phyloP scores from a whole-genome alignment of 164 flowering plant genomes.

The Magnolia sinica region DNA sequence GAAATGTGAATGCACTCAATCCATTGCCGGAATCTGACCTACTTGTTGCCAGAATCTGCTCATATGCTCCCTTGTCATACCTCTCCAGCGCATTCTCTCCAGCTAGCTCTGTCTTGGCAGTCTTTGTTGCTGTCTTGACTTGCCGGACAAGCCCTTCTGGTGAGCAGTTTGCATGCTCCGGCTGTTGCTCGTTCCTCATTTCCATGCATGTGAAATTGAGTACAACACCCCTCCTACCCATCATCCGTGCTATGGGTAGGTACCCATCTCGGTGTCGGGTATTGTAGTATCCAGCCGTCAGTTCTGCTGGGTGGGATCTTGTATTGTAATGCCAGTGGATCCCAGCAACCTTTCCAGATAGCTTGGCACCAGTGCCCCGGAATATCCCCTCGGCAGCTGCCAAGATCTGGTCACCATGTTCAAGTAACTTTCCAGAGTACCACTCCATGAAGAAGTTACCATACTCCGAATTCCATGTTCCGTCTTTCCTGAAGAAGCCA shows the following conservation, averaged over 20 bases:
- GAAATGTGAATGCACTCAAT: conserved; percentile 72
- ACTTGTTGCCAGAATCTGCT: conserved; percentile 69
- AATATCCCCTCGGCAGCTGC: conserved; percentile 63
- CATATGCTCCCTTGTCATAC: conserved; percentile 63
- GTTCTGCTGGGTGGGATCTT: conserved; percentile 89
- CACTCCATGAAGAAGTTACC: conserved; percentile 81
- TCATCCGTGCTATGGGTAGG: conserved; percentile 60
- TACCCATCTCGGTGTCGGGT: conserved; percentile 76
- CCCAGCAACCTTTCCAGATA: conserved; percentile 90
- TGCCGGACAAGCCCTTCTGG: conserved; percentile 82
- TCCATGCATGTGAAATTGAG: conserved; percentile 97
- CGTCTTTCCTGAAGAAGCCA: conserved; percentile 72
- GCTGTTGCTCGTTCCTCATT: conserved; percentile 82
- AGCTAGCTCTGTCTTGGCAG: conserved; percentile 61
- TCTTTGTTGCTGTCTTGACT: conserved; percentile 63
- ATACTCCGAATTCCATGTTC: conserved; percentile 81
- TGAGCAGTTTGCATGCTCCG: conserved; percentile 65
- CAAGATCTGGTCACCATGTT: conserved; percentile 70
- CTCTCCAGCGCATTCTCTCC: conserved; percentile 95
- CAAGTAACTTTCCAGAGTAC: conserved; percentile 67
- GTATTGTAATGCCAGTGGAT: conserved; percentile 89
- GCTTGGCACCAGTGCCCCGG: conserved; percentile 63
- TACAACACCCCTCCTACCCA: conserved; percentile 53
- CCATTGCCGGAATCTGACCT: conserved; percentile 72
- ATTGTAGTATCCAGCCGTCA: conserved; percentile 93